Evolutionary conservation across 169 alveolate species (phyloP).

Genomic region (Babesia divergens): DNA sequence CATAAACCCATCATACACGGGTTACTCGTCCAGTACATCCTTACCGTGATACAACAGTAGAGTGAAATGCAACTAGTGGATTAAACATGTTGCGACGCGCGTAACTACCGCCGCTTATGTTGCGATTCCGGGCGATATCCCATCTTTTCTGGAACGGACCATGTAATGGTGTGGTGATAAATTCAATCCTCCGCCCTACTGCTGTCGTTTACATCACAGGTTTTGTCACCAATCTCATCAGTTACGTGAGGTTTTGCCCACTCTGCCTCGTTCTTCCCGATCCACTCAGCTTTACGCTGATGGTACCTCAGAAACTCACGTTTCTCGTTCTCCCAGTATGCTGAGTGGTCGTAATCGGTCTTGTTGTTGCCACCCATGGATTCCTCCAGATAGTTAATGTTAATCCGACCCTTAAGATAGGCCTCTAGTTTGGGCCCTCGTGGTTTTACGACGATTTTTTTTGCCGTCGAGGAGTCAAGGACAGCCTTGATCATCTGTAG

Average conservation of each 20-base stretch:
- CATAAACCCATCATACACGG: no score
- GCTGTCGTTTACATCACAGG: no score
- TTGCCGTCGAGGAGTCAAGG: conserved; percentile 44
- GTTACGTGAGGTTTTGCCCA: conserved; percentile 6
- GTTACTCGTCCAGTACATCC: no score
- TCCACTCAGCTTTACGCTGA: conserved; percentile 36
- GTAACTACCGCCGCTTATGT: no score
- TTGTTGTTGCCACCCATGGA: conserved; percentile 52
- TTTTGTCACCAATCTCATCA: no score
- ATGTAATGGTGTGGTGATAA: no score
- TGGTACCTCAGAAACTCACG: background rate
- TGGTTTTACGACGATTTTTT: conserved; percentile 30
- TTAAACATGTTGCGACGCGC: no score
- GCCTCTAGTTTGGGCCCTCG: conserved; percentile 31
- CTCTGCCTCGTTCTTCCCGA: background rate
- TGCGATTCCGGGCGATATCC: no score
- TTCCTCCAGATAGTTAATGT: conserved; percentile 23
- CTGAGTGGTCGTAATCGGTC: conserved; percentile 11
- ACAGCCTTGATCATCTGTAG: conserved; percentile 60
- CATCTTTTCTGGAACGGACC: no score
- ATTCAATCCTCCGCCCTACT: no score
- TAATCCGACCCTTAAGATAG: conserved; percentile 5
- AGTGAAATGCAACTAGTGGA: no score
- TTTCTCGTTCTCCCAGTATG: conserved; percentile 44
- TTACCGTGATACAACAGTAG: no score